phyloP scores from a whole-genome alignment of 352 stramenopile genomes.

The Thalassiosira mediterranea region DNA sequence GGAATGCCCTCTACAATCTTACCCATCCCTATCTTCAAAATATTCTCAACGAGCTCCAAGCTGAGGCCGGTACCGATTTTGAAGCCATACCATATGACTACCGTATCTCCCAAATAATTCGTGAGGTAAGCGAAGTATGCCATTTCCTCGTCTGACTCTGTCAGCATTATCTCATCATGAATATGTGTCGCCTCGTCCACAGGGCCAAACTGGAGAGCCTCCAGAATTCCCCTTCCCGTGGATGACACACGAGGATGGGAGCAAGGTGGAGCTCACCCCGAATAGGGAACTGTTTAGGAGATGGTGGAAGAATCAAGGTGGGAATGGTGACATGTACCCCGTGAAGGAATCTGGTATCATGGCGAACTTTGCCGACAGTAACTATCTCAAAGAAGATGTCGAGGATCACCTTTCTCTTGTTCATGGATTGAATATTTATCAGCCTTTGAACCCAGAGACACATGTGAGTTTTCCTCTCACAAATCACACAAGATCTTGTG shows the following conservation, averaged over 20 bases:
- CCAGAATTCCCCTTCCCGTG: slow-evolving; percentile 12
- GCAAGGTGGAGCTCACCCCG: neutral
- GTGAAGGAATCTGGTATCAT: slow-evolving; percentile 19
- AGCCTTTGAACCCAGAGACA: neutral
- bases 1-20: slow-evolving; percentile 28
- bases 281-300: slow-evolving; percentile 6
- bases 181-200: too few species aligned
- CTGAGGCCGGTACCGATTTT: slow-evolving; percentile 9
- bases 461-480: neutral
- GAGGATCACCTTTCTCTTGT: neutral
- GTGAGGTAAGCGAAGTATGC: too few species aligned
- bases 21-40: slow-evolving; percentile 10
- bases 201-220: neutral
- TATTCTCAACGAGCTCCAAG: slow-evolving; percentile 3
- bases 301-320: slow-evolving; percentile 5
- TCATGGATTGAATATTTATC: slow-evolving; percentile 5
- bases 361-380: slow-evolving; percentile 6
- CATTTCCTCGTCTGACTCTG: too few species aligned
- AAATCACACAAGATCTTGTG: too few species aligned
- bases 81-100: slow-evolving; percentile 29
- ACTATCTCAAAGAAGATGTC: slow-evolving; percentile 1
- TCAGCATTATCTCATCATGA: too few species aligned
- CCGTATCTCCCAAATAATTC: slow-evolving; percentile 32
- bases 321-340: neutral
- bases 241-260: neutral